Evolutionary conservation across 306 rosid species (phyloP), one percentile per base, ranked within the genome.

Genomic region (Acacia melanoxylon): DNA sequence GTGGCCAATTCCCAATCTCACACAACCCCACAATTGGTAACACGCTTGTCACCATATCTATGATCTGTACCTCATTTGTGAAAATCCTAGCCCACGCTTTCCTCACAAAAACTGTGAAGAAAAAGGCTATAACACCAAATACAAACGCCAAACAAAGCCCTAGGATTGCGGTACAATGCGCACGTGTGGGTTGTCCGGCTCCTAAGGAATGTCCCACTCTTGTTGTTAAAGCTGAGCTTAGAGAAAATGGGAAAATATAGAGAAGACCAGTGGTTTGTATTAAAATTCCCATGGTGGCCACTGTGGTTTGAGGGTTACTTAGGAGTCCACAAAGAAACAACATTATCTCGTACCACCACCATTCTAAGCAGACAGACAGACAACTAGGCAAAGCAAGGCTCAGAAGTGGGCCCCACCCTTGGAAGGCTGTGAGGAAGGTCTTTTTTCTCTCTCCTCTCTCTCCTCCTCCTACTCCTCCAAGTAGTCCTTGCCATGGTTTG

Each of bases 331-430:
- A 92, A 17, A 92, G 80, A 58, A 92, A 89, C 74, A 94, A 56
- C 97, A 94, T 88, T 46, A 94, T 91, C 79, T 92, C 98, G 33
- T 94, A 94, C 85, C 97, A 92, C 98, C 98, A 92, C 97, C 96
- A 92, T 74, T 91, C 96, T 78, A 94, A 88, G 83, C 98, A 94
- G 29, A 92, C 85, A 0, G 98, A 88, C 6, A 88, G 40, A 29
- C 94, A 88, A 69, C 96, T 92, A 1, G 96, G 98, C n/a, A 94
- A 68, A 29, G 97, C 94, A 24, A 94, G 79, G 0, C 83, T 91
- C 42, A 92, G 79, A 72, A 94, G 65, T 24, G 97, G 98, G 52
- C 52, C 70, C 98, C 98, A 94, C 16, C 91, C 96, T 49, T 79
- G 85, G 25, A 92, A 83, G 2, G 90, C 37, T 7, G 92, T 68